Evolutionary conservation across 805 yeast species (phyloP).

Genomic region (Ogataea dorogensis): DNA sequence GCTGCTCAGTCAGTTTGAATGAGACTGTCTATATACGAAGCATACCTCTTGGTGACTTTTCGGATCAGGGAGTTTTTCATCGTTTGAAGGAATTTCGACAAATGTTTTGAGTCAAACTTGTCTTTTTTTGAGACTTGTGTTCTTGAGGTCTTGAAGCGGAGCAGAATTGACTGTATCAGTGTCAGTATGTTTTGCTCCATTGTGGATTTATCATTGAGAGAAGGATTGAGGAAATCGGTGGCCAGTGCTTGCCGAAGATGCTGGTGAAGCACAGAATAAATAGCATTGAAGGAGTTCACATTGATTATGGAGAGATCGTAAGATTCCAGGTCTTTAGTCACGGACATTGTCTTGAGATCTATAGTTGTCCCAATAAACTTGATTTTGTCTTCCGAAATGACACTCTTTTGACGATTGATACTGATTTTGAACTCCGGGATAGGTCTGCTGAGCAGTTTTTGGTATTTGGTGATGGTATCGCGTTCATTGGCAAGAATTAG

Average conservation of each 20-base stretch:
- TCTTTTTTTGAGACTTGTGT: slow-evolving; percentile 13
- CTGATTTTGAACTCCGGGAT: slow-evolving; percentile 42
- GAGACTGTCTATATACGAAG: background rate
- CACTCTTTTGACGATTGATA: slow-evolving; percentile 42
- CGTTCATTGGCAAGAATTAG: slow-evolving; percentile 55
- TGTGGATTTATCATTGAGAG: slow-evolving; percentile 23
- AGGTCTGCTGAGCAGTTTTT: slow-evolving; percentile 34
- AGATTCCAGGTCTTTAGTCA: slow-evolving; percentile 34
- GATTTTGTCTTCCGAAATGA: slow-evolving; percentile 22
- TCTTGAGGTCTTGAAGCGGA: slow-evolving; percentile 21
- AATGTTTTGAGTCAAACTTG: slow-evolving; percentile 2
- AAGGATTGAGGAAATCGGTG: slow-evolving; percentile 28
- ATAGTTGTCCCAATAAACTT: slow-evolving; percentile 45
- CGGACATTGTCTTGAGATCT: slow-evolving; percentile 32
- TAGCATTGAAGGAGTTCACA: slow-evolving; percentile 15
- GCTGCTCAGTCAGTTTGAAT: background rate
- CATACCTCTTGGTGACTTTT: slow-evolving; percentile 1
- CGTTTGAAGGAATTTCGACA: slow-evolving; percentile 1
- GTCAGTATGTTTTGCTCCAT: slow-evolving; percentile 19
- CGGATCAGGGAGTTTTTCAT: background rate
- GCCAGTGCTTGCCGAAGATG: slow-evolving; percentile 35
- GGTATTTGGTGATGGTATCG: slow-evolving; percentile 31
- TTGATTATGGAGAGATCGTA: slow-evolving; percentile 15
- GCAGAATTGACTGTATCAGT: slow-evolving; percentile 19
- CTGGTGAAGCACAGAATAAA: slow-evolving; percentile 27